phyloP scores from a whole-genome alignment of 1,284 basidiomycete species.

The Trichosporon ovoides region DNA sequence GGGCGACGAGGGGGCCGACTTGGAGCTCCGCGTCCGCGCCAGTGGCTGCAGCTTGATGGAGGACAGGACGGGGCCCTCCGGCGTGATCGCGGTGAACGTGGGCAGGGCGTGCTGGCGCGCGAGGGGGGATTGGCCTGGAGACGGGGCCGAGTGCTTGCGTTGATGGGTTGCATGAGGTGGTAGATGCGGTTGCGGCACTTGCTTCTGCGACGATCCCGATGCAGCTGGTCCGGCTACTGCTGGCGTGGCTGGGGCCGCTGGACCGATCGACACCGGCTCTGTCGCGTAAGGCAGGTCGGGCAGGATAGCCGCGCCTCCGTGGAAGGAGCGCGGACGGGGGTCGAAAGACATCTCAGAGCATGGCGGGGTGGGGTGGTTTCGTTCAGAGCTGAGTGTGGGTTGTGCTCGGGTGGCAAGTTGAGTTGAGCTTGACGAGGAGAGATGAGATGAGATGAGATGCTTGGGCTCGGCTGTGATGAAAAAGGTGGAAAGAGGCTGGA shows the following conservation, averaged over 20 bases:
- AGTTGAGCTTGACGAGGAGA: no score
- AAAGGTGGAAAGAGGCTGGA: no score
- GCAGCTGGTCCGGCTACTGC: not conserved
- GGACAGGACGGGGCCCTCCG: not conserved
- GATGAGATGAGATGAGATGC: no score
- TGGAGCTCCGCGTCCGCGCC: not conserved
- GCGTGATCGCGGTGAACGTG: not conserved
- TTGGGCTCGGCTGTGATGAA: no score
- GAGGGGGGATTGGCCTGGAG: not conserved
- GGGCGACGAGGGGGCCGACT: conserved; percentile 17
- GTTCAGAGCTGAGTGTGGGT: no score
- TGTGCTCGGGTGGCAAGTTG: no score
- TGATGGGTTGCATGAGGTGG: not conserved
- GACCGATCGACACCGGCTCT: not conserved
- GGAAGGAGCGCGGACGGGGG: not conserved
- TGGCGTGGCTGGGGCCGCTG: not conserved
- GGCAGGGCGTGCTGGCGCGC: not conserved
- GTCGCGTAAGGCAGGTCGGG: conserved; percentile 3
- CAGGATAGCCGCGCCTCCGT: conserved; percentile 2
- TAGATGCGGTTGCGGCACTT: not conserved
- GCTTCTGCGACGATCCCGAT: no score
- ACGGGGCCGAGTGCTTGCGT: not conserved
- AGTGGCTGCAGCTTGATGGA: not conserved
- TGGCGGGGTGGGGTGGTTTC: not conserved
- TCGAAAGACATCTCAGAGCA: conserved; percentile 4